These are phyloP conservation scores for Annulohypoxylon bovei DNA, from an alignment of 495 filamentous ascomycete species.

Conservation along the genomic window DNA sequence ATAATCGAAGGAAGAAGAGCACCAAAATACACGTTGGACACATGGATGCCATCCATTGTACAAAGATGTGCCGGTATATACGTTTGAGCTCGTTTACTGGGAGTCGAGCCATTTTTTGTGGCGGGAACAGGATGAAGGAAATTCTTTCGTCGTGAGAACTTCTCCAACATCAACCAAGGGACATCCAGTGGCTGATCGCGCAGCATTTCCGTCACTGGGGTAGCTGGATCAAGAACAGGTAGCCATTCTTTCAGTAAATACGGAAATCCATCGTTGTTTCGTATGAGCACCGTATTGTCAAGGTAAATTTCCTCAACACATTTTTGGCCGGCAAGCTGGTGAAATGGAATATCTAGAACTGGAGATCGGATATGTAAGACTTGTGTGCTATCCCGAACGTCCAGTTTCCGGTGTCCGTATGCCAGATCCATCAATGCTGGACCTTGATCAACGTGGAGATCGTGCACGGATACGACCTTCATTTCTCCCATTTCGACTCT, in stretches of 20 bases:
- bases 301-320: slow-evolving; percentile 14
- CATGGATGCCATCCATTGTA: slow-evolving; percentile 65
- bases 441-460: slow-evolving; percentile 55
- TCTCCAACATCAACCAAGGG: slow-evolving; percentile 60
- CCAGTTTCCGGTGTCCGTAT: slow-evolving; percentile 52
- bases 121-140: slow-evolving; percentile 62
- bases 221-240: slow-evolving; percentile 36
- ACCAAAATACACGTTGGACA: slow-evolving; percentile 69
- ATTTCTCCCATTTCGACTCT: slow-evolving; percentile 50
- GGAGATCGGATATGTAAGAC: slow-evolving; percentile 49
- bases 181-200: slow-evolving; percentile 47
- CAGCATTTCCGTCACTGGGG: slow-evolving; percentile 36
- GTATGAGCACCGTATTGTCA: slow-evolving; percentile 46
- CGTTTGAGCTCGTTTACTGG: slow-evolving; percentile 46
- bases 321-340: slow-evolving; percentile 31
- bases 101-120: neutral
- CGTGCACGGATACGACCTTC: slow-evolving; percentile 6
- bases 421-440: slow-evolving; percentile 60
- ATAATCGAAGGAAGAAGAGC: slow-evolving; percentile 80
- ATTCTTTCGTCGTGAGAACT: slow-evolving; percentile 66
- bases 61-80: slow-evolving; percentile 49
- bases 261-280: slow-evolving; percentile 41
- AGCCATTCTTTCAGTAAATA: slow-evolving; percentile 50
- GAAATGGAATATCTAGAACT: slow-evolving; percentile 32
- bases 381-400: slow-evolving; percentile 50